A percentile compares a stretch with the other conserved stretches of the same genome.
phyloP scores from a whole-genome alignment of 495 filamentous ascomycete species.

The Podospora fimiseda region DNA sequence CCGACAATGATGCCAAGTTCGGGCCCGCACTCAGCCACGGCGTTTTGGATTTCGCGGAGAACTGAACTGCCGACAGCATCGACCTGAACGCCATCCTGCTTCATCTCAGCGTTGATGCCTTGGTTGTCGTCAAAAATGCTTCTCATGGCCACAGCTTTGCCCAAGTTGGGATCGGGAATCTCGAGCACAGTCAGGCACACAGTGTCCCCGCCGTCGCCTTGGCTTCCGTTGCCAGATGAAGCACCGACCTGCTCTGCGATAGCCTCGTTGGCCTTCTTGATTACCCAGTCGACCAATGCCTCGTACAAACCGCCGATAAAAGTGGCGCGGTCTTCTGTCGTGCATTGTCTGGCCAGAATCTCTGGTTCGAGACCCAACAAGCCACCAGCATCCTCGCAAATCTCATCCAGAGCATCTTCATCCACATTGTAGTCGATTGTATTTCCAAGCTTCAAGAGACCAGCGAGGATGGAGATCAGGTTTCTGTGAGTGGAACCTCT shows the following conservation, averaged over 20 bases:
- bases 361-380: slow-evolving; percentile 84
- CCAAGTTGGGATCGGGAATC: slow-evolving; percentile 69
- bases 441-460: slow-evolving; percentile 85
- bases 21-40: slow-evolving; percentile 68
- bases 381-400: slow-evolving; percentile 85
- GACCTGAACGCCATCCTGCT: slow-evolving; percentile 79
- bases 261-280: slow-evolving; percentile 81
- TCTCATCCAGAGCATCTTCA: slow-evolving; percentile 73
- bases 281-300: slow-evolving; percentile 90
- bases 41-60: slow-evolving; percentile 74
- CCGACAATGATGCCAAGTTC: slow-evolving; percentile 74
- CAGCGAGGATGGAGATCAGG: slow-evolving; percentile 77
- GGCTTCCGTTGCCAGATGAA: slow-evolving; percentile 44
- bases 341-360: slow-evolving; percentile 68
- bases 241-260: slow-evolving; percentile 65
- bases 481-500: slow-evolving; percentile 74
- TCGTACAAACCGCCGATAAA: slow-evolving; percentile 87
- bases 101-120: slow-evolving; percentile 98
- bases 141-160: slow-evolving; percentile 78
- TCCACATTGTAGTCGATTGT: slow-evolving; percentile 80
- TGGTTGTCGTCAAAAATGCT: slow-evolving; percentile 83
- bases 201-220: slow-evolving; percentile 54
- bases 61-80: slow-evolving; percentile 66
- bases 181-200: slow-evolving; percentile 87
- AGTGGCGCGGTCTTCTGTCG: slow-evolving; percentile 73